phyloP scores from a whole-genome alignment of 768 basidiomycete species.

The Psilocybe tampanensis region DNA sequence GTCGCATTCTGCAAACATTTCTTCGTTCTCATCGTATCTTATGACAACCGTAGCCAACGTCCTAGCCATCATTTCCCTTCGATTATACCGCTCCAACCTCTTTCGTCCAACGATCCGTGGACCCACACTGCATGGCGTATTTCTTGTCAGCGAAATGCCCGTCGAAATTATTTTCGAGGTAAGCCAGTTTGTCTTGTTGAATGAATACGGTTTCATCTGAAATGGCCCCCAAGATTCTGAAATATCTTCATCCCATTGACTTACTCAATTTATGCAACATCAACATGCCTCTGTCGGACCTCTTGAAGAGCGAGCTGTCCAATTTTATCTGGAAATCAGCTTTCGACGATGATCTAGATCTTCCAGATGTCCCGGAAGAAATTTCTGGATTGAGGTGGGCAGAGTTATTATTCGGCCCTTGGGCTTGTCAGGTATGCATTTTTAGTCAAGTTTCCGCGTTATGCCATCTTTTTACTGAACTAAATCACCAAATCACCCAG shows the following conservation, averaged over 20 bases:
- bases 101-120: background rate
- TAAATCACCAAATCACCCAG: background rate
- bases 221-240: background rate
- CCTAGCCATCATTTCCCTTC: background rate
- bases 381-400: constrained; percentile 1
- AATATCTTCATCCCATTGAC: constrained; percentile 12
- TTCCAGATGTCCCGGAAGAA: background rate
- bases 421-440: constrained; percentile 1
- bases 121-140: background rate
- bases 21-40: background rate
- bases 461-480: background rate
- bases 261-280: background rate
- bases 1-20: background rate
- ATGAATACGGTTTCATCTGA: background rate
- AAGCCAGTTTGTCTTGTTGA: background rate
- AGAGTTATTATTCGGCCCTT: constrained; percentile 5
- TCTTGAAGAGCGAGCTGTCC: background rate
- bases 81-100: background rate
- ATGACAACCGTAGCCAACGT: background rate
- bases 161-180: constrained; percentile 12
- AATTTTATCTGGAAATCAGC: background rate
- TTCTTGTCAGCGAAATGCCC: background rate
- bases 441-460: background rate
- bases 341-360: background rate
- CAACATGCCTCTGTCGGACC: background rate